These are phyloP conservation scores for Fusarium metavorans DNA, from an alignment of 2,329 filamentous ascomycete species.

Conservation along the genomic window DNA sequence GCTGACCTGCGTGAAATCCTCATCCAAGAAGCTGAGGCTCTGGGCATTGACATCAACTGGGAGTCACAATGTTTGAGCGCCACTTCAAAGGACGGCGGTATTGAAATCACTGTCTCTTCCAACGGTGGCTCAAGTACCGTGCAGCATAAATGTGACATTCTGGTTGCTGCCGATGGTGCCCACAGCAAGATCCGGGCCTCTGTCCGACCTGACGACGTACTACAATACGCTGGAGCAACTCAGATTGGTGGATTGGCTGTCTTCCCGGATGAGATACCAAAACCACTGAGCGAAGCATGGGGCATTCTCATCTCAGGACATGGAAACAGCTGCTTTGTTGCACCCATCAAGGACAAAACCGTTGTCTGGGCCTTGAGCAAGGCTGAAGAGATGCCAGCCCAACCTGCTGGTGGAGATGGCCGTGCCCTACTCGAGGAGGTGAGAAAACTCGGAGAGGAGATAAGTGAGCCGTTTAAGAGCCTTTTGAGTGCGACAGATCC, in stretches of 20 bases:
- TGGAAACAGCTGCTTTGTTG: background rate
- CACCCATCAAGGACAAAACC: background rate
- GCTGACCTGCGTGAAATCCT: background rate
- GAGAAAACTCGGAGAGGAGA: background rate
- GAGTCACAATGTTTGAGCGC: background rate
- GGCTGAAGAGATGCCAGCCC: background rate
- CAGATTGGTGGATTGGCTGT: background rate
- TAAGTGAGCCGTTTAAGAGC: background rate
- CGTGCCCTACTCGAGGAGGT: background rate
- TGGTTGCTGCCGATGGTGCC: background rate
- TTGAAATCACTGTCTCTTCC: background rate
- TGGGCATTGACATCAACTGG: background rate
- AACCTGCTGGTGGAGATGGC: background rate
- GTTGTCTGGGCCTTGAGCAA: background rate
- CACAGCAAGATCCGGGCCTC: background rate
- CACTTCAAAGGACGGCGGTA: background rate
- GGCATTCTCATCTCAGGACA: background rate
- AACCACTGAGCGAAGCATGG: background rate
- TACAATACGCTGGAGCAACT: background rate
- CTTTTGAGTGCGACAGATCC: background rate
- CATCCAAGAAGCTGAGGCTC: background rate
- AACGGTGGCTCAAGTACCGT: background rate
- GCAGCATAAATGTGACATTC: background rate
- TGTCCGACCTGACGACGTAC: background rate
- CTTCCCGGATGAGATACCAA: background rate